These are phyloP conservation scores for Tolypocladium paradoxum DNA, from an alignment of 2,329 filamentous ascomycete species.

Conservation along the genomic window DNA sequence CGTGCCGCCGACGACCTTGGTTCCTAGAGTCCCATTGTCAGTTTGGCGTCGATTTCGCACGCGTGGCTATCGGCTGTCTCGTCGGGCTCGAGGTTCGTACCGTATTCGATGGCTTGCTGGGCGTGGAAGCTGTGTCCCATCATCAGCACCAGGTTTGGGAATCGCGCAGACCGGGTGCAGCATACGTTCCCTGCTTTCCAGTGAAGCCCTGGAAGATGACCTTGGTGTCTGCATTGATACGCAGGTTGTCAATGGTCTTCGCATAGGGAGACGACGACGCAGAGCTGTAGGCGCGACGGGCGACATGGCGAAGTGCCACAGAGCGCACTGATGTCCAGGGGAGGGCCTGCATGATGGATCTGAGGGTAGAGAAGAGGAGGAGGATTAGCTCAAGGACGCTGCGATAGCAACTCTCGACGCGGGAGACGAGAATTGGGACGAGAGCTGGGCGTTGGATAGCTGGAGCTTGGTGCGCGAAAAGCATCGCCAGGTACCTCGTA, in stretches of 20 bases:
- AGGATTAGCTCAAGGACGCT: conserved; percentile 2
- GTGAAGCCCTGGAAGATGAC: conserved; percentile 97
- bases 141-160: conserved; percentile 5
- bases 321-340: conserved; percentile 57
- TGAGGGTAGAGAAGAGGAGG: conserved; percentile 5
- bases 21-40: conserved; percentile 47
- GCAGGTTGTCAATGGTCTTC: conserved; percentile 71
- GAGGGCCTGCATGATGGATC: conserved; percentile 70
- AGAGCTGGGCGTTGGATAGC: conserved; percentile 5
- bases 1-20: conserved; percentile 93
- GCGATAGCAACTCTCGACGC: conserved; percentile 10
- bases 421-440: conserved; percentile 10
- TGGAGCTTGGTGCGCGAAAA: conserved; percentile 9
- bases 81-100: conserved; percentile 38
- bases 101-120: conserved; percentile 95
- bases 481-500: conserved; percentile 2
- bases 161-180: background rate
- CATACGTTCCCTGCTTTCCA: conserved; percentile 87
- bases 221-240: conserved; percentile 87
- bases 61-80: background rate
- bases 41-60: conserved; percentile 1
- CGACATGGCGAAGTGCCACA: conserved; percentile 54
- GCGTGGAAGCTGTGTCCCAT: conserved; percentile 71
- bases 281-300: conserved; percentile 66
- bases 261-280: conserved; percentile 54